These are phyloP conservation scores for Tylopilus sp. DNA, from an alignment of 768 basidiomycete genomes.

Conservation along the genomic window DNA sequence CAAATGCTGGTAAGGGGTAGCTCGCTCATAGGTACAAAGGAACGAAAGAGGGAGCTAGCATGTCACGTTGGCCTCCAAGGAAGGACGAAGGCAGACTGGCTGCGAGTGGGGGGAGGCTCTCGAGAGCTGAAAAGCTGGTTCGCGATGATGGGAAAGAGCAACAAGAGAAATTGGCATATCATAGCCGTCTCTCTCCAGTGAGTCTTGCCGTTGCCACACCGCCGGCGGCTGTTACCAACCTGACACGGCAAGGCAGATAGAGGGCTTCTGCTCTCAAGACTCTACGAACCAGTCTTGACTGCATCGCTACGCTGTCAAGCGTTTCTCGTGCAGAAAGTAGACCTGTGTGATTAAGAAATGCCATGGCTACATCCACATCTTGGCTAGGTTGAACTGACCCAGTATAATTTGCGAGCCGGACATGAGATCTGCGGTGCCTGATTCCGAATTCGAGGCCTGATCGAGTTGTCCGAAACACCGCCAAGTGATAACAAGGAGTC, in stretches of 20 bases:
- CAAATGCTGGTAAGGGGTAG: conserved; percentile 61
- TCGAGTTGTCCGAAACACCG: neutral
- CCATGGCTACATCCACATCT: neutral
- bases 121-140: conserved; percentile 3
- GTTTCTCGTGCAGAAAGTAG: neutral
- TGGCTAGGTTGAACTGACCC: neutral
- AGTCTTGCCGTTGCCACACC: conserved; percentile 17
- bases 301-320: neutral
- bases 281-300: neutral
- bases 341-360: neutral
- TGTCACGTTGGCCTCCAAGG: conserved; percentile 30
- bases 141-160: conserved; percentile 25
- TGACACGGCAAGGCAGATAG: neutral
- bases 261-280: neutral
- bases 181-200: neutral
- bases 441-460: neutral
- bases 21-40: conserved; percentile 25
- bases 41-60: conserved; percentile 29
- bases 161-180: conserved; percentile 10
- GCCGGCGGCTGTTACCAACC: conserved; percentile 19
- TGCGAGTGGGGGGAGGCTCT: conserved; percentile 28
- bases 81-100: conserved; percentile 44
- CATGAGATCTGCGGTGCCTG: neutral
- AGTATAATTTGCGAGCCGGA: neutral
- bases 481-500: neutral